Evolutionary conservation across 257 asterid genomes (phyloP).

Genomic region (Nicotiana sylvestris): DNA sequence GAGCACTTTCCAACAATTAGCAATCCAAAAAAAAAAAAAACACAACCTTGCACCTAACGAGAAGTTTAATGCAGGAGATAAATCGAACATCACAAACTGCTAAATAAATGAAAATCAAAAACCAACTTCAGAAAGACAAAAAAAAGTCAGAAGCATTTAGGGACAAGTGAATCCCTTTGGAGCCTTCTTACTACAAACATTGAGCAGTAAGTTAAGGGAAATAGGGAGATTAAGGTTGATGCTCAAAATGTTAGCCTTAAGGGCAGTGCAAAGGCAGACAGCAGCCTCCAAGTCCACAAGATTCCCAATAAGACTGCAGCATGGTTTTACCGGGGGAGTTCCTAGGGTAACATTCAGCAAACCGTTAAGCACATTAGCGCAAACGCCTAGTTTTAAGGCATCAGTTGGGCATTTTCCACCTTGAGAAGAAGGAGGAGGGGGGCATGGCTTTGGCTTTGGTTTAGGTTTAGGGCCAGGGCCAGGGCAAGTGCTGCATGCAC

Average conservation of each 20-base stretch:
- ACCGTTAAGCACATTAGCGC: constrained; percentile 45
- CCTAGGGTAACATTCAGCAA: constrained; percentile 34
- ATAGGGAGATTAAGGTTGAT: constrained; percentile 54
- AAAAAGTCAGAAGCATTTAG: background rate
- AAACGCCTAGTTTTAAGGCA: constrained; percentile 28
- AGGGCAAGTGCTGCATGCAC: constrained; percentile 35
- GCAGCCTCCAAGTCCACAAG: constrained; percentile 56
- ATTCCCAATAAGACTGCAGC: constrained; percentile 45
- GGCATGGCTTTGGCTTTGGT: constrained; percentile 1
- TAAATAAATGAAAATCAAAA: background rate
- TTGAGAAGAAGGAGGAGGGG: background rate
- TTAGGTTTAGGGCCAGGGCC: constrained; percentile 23
- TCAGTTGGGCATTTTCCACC: constrained; percentile 18
- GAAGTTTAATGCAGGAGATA: background rate
- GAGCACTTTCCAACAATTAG: background rate
- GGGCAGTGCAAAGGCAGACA: constrained; percentile 61
- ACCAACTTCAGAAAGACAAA: background rate
- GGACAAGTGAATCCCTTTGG: constrained; percentile 48
- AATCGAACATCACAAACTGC: background rate
- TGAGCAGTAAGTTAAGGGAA: constrained; percentile 47
- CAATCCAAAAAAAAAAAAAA: background rate
- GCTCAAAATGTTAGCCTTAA: constrained; percentile 53
- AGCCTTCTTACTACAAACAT: constrained; percentile 43
- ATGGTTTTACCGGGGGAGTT: constrained; percentile 44
- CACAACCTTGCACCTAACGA: constrained; percentile 2